Conservation (phyloP, 2,329 filamentous ascomycete species). For the Camillea tinctor region DNA sequence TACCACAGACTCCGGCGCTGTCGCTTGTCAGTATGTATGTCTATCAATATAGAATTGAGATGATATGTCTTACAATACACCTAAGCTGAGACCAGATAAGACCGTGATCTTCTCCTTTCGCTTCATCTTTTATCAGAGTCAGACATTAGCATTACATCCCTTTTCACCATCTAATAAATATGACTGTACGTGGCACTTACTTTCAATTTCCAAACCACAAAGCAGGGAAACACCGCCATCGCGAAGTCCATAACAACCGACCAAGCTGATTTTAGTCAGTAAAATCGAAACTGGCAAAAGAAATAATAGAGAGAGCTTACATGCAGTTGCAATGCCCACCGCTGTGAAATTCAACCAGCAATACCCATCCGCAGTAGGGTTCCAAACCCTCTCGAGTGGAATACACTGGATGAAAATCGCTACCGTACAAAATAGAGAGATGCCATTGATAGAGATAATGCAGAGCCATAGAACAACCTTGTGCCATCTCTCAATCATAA, state of each 20-base stretch:
- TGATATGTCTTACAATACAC: slow-evolving; percentile 36
- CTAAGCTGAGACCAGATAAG: slow-evolving; percentile 41
- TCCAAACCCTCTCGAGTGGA: slow-evolving; percentile 12
- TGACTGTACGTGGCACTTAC: background rate
- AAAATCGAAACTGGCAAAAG: background rate
- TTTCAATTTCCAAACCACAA: slow-evolving; percentile 43
- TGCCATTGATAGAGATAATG: background rate
- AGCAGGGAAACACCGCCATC: slow-evolving; percentile 42
- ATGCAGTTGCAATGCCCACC: slow-evolving; percentile 4
- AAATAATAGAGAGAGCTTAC: background rate
- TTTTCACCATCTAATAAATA: too few relatives aligned
- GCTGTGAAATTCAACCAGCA: slow-evolving; percentile 14
- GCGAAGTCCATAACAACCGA: slow-evolving; percentile 37
- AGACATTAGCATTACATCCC: too few relatives aligned
- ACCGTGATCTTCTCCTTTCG: slow-evolving; percentile 45
- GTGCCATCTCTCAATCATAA: slow-evolving; percentile 7
- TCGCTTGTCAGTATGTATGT: slow-evolving; percentile 9
- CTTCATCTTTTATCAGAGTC: slow-evolving; percentile 33
- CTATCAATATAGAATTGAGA: slow-evolving; percentile 5
- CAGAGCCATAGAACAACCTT: slow-evolving; percentile 5
- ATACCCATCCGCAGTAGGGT: slow-evolving; percentile 1
- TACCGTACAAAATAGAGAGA: slow-evolving; percentile 8
- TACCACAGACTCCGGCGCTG: slow-evolving; percentile 29
- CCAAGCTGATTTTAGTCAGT: slow-evolving; percentile 9
- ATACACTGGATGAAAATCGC: slow-evolving; percentile 9